Evolutionary conservation across 1,139 yeast species (phyloP), one percentile per base, ranked within the genome.

Genomic region (Geotrichum europaeum): DNA sequence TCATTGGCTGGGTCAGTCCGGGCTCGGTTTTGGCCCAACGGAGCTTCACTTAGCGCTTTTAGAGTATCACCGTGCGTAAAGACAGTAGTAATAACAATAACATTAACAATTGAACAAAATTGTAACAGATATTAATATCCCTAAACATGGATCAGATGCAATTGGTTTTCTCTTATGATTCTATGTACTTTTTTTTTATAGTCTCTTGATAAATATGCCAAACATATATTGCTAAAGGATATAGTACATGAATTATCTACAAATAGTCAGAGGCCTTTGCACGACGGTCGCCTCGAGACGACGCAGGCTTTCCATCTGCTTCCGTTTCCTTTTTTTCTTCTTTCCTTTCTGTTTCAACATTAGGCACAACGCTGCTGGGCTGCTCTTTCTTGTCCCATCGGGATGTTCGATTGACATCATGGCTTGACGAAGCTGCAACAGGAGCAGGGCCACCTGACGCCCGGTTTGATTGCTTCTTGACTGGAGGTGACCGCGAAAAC

Each of bases 201-300:
- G 32, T 28, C 32, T 28, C 32, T 24, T 24, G 10, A 28, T 28
- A 7, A 28, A 7, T 7, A 28, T 28, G 12, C 49, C 22, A 5
- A 43, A 43, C 49, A 43, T 49, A 49, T 49, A 22, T 49, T 49
- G n/a, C n/a, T 15, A 34, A 45, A 6, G 28, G 12, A 55, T 13
- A 49, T 28, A 28, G 10, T 28, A 9, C 32, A 28, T 7, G 32
- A 9, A 9, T 5, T 40, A 40, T 40, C 50, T 59, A 59, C 58
- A 59, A 36, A 49, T 59, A 55, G 52, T 56, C 62, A 20, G 57
- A 40, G 20, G 62, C 59, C 47, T 49, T 51, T 13, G 59, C 62
- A 12, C 58, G 57, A 2, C 60, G 54, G 22, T 55, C 55, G 15
- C 47, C 55, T 34, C 56, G 53, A 20, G 28, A n/a, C 49, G 50